Base-by-base conservation (phyloP, 495 filamentous ascomycete species). In the Ramalina intermedia region DNA sequence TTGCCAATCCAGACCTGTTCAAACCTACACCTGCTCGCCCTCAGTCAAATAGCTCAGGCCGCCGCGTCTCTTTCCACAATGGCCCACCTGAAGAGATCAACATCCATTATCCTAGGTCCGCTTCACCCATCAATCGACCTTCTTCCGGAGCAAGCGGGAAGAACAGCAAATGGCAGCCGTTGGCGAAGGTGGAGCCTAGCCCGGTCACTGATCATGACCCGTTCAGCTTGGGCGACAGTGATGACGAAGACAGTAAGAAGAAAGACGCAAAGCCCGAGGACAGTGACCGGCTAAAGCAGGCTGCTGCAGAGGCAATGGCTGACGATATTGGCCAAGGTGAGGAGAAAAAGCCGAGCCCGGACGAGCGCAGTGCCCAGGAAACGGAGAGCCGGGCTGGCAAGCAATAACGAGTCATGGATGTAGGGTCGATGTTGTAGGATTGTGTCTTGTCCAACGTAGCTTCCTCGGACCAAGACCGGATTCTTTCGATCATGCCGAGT, bases 101-200 rank as follows among this genome's bases (percentile, higher is more conserved):
- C 42, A 82, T 84, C 52, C 64, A 80, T n/a, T 87, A 87, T 59
- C 69, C 76, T 49, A 68, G 76, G 18, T 75, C 84, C 17, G 69
- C 78, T 38, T 65, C 67, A 49, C 56, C 69, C 18, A 70, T 67
- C 18, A 69, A 69, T 16, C 61, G 61, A 20, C 57, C 64, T 37
- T 61, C 65, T 21, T 55, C 64, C 1, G 64, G 64, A 42, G 43
- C 46, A 5, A 62, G 65, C 21, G 71, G 69, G 59, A 91, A 85
- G 66, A 67, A 75, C 13, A 93, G 85, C 72, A 98, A 98, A 69
- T 98, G 91, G 91, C 90, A 98, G 63, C 91, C 93, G 14, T 68
- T 98, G 46, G 84, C 87, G 27, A 77, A 82, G 1, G 78, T 94
- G 6, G 88, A 93, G 40, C 91, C 93, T 5, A 82, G 77, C 45